Base-by-base conservation (phyloP, 345 rosid genomes). In the Pistacia atlantica region DNA sequence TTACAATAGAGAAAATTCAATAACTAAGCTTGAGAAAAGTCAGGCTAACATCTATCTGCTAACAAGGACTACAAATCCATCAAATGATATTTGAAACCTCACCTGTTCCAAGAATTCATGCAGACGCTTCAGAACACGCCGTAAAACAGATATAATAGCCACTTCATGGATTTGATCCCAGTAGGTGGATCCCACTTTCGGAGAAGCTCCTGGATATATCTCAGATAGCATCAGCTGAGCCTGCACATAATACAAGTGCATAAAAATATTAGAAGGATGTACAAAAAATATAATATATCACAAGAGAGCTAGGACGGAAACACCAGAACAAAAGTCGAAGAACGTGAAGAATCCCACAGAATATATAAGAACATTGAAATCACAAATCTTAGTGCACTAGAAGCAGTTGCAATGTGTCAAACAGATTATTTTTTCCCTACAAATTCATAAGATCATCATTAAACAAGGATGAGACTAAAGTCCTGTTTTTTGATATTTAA, bases 111-210 rank as follows among this genome's bases (percentile, higher is more conserved):
- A 85, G 74, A 93, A 87, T 80, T 92, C 98, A 74, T 83, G 89
- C 51, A 93, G 81, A 65, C 90, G 84, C 84, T 92, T 95, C 62
- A 95, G 97, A 77, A 93, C 83, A 79, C 89, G 93, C 45, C 92
- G 85, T 72, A 86, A 83, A 42, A 91, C 92, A 78, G 94, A 89
- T 72, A 95, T 90, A 77, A 92, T 71, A 72, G 84, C 95, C 52
- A 90, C 91, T 87, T 93, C 97, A 69, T 80, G 92, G 83, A 93
- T 92, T 87, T 90, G 99, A 84, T 93, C 98, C 98, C 97, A 95
- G 78, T 92, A 83, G 67, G 91, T 87, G 79, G 91, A 87, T 28
- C 97, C 98, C 79, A 20, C 78, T 80, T 89, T 95, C 45, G 99
- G 98, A 82, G 93, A 85, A 81, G 91, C 92, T 85, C 99, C 99